Conservation (phyloP, 2,329 filamentous ascomycete genomes). For the Pseudogymnoascus sp. region DNA sequence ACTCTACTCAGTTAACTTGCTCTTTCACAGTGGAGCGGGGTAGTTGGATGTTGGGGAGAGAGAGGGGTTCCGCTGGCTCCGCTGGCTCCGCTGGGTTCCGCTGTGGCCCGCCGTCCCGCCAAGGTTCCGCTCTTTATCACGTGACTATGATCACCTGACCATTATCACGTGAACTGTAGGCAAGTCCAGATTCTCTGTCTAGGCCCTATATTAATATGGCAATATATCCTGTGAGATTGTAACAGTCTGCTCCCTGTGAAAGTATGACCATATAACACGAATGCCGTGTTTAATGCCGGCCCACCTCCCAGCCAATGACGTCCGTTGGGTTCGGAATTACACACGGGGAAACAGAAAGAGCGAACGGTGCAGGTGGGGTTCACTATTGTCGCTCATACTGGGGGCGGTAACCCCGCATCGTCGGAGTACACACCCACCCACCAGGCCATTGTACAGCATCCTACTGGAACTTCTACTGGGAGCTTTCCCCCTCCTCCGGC, state of each 20-base stretch:
- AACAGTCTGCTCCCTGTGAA: not conserved
- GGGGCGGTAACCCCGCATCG: not conserved
- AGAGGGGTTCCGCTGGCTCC: not conserved
- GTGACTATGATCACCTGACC: not conserved
- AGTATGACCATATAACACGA: not conserved
- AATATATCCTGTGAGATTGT: not conserved
- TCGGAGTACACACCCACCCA: not conserved
- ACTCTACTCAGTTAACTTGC: not conserved
- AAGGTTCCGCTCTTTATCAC: not conserved
- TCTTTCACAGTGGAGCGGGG: not conserved
- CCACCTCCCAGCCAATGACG: not conserved
- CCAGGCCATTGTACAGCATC: not conserved
- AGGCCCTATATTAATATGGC: not conserved
- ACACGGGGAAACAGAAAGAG: not conserved
- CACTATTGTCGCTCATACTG: not conserved
- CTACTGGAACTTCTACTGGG: not conserved
- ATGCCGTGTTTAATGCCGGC: not conserved
- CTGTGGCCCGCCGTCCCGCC: not conserved
- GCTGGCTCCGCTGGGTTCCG: not conserved
- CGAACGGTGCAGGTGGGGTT: not conserved
- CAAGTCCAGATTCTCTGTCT: not conserved
- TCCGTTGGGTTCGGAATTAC: not conserved
- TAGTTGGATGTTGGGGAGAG: not conserved
- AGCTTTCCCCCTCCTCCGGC: not conserved
- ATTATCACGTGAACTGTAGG: not conserved